Base-by-base conservation (phyloP, 1,284 basidiomycete genomes). In the Ganoderma lingzhi region DNA sequence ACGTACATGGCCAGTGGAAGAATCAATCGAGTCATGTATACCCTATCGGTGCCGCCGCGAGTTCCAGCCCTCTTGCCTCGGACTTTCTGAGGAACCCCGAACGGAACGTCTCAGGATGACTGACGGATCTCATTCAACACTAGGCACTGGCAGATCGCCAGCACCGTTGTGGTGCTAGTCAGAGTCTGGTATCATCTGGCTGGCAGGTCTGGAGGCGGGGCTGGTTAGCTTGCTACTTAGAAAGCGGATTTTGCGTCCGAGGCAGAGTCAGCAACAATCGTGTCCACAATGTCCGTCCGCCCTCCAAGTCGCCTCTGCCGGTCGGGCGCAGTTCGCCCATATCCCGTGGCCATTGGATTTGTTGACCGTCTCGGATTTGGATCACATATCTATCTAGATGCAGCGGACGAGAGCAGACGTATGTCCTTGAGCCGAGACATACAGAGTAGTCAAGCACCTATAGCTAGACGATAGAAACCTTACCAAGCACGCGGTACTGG, bases 401-500 rank as follows among this genome's bases (percentile, higher is more conserved):
- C 35, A 35, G 35, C 35, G 35, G 23, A 23, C 23, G 23, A 23
- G n/a, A 3, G 45, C n/a, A 23, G 48, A 48, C 19, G 48, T 51
- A 23, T 23, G 23, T 51, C 8, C 48, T 51, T 28, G n/a, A 48
- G 45, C 45, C 45, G 45, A 23, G 45, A 28, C 23, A 23, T 23
- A 10, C 23, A 14, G 48, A 51, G 28, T 28, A 51, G 48, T 51
- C 48, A 51, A 28, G 45, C 48, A 51, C 10, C 9, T 23, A 23
- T 23, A 23, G 23, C 19, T n/a, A n/a, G 48, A 12, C 30, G 14
- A 4, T 2, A 56, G 12, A 5, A 14, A 2, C 32, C 53, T 35
- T 56, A 56, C 55, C 55, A 56, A 56, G 17, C 30, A 19, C 55
- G 35, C 55, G 55, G 37, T 37, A 58, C 55, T 58, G 32, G 56